Percentiles rank a stretch among this genome's conserved stretches.
Conservation (phyloP, 2,329 filamentous ascomycete genomes). For the Stagonosporopsis vannaccii region DNA sequence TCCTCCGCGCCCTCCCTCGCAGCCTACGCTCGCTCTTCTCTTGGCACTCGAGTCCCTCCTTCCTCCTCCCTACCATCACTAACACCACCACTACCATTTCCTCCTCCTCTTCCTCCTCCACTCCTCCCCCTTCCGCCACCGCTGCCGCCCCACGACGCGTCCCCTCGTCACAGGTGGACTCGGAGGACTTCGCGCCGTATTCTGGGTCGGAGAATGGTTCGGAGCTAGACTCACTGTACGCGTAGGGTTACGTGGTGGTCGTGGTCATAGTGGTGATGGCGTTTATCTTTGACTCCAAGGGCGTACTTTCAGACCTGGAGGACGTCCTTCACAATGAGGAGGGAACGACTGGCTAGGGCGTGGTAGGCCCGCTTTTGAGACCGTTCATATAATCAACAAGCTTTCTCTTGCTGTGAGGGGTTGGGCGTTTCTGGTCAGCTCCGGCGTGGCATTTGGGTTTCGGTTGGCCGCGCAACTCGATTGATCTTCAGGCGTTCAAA, state of each 20-base stretch:
- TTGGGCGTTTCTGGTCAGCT: too few species aligned
- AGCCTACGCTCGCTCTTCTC: background rate
- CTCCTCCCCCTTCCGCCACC: background rate
- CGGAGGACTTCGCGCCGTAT: background rate
- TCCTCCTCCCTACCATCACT: background rate
- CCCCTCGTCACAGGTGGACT: background rate
- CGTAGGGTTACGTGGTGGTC: background rate
- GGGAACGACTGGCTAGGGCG: conserved; percentile 1
- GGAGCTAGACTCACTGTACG: background rate
- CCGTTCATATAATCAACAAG: background rate
- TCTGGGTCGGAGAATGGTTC: background rate
- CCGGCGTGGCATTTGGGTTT: too few species aligned
- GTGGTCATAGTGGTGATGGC: background rate
- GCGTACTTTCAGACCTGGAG: conserved; percentile 8
- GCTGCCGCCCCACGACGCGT: background rate
- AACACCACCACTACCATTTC: too few species aligned
- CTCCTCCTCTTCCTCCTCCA: background rate
- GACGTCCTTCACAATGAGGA: conserved; percentile 7
- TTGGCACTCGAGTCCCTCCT: background rate
- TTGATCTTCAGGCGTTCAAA: background rate
- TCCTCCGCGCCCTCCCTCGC: background rate
- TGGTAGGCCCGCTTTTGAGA: conserved; percentile 1
- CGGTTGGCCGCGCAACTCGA: background rate
- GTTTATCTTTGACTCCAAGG: conserved; percentile 4
- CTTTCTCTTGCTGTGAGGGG: too few species aligned